Evolutionary conservation across 2,329 filamentous ascomycete species (phyloP), one percentile per base, ranked within the genome.

Genomic region (Aureobasidium lini): DNA sequence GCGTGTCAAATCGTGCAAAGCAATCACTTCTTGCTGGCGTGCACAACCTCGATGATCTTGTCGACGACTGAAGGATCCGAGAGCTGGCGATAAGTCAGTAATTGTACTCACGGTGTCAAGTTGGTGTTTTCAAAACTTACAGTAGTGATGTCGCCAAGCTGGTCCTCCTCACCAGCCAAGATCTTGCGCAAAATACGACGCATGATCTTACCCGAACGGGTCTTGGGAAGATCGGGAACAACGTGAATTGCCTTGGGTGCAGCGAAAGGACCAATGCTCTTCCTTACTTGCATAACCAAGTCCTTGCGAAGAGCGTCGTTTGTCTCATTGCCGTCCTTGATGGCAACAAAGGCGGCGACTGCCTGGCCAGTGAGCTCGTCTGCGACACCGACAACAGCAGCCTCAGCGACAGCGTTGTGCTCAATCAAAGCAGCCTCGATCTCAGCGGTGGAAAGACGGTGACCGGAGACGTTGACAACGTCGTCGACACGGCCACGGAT

Each of bases 201-300:
- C 94, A 99, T 99, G 71, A 99, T 99, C 87, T 99, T 99, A 66
- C 94, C 94, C 67, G 89, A 95, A 67, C 94, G 84, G 39, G 94
- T 99, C 85, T 99, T 97, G 69, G 94, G 94, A 65, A 99, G 83
- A 72, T 99, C 94, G 3, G 91, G 88, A 46, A 99, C 89, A 58
- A 95, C 84, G 72, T 86, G 94, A 64, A 99, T 87, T 18, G 88
- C 88, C 81, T 97, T 99, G 64, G 94, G 94, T 34, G 94, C 92
- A 4, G 94, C 94, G 72, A 99, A 99, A 4, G 94, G 94, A 11
- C 94, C 94, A 71, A 99, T 99, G 66, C 90, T 95, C 82, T 95
- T 95, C 71, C 94, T 88, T 65, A 97, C 94, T 76, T 97, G 94
- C 73, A 95, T 81, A 67, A 95, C 85, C 64, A 97, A 84, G 71